Conservation (phyloP, 805 yeast species). For the Sungouiella blattae region DNA sequence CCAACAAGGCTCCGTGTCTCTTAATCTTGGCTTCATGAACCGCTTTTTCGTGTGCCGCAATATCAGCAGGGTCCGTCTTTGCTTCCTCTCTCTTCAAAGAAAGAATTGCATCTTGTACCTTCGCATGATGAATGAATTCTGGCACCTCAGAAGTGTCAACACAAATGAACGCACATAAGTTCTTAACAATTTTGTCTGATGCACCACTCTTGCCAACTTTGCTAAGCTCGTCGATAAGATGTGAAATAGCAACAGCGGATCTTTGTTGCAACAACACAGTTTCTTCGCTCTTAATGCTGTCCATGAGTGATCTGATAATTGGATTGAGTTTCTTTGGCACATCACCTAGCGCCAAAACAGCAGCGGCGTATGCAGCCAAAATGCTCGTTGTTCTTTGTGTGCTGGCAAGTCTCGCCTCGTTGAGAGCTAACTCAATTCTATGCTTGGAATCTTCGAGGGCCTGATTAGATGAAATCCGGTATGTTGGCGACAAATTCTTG, state of each 20-base stretch:
- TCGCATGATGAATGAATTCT: constrained; percentile 69
- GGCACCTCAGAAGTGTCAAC: constrained; percentile 97
- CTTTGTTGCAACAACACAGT: constrained; percentile 62
- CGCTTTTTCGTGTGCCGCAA: constrained; percentile 56
- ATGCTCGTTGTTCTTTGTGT: constrained; percentile 55
- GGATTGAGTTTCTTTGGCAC: constrained; percentile 90
- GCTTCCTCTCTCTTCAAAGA: constrained; percentile 80
- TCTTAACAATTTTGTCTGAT: constrained; percentile 84
- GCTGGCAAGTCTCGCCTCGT: constrained; percentile 58
- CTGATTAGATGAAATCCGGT: constrained; percentile 66
- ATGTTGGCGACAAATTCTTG: constrained; percentile 60
- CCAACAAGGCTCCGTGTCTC: constrained; percentile 75
- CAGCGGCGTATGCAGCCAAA: constrained; percentile 73
- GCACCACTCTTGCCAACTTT: constrained; percentile 61
- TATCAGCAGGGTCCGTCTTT: constrained; percentile 56
- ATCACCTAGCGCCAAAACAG: constrained; percentile 56
- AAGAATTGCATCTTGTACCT: constrained; percentile 52
- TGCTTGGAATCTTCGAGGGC: constrained; percentile 76
- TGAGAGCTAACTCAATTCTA: constrained; percentile 61
- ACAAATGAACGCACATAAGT: constrained; percentile 87
- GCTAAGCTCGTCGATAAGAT: constrained; percentile 58
- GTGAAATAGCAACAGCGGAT: constrained; percentile 66
- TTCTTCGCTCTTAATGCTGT: constrained; percentile 77
- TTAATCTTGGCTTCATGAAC: constrained; percentile 74
- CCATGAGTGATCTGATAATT: constrained; percentile 86